A percentile compares a stretch with the other conserved stretches of the same genome.
phyloP scores from a whole-genome alignment of 805 yeast genomes.

The Danielia oregonensis region DNA sequence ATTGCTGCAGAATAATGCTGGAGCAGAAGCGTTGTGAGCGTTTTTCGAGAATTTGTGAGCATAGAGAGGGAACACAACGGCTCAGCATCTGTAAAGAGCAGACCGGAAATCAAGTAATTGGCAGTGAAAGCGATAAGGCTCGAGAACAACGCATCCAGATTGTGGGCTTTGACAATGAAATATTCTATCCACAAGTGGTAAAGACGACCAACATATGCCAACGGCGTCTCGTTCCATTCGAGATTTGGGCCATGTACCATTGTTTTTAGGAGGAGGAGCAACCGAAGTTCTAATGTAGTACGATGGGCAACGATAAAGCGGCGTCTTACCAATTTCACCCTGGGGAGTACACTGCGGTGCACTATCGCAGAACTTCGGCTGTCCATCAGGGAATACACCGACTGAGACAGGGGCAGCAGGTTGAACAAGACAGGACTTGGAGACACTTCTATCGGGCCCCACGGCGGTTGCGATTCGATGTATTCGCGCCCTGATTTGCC shows the following conservation, averaged over 20 bases:
- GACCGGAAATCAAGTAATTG: conserved; percentile 33
- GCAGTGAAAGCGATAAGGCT: conserved; percentile 37
- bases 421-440: not conserved
- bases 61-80: conserved; percentile 7
- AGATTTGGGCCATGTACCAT: conserved; percentile 15
- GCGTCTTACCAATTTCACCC: conserved; percentile 4
- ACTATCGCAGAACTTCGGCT: not conserved
- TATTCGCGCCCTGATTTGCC: conserved; percentile 1
- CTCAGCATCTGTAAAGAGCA: conserved; percentile 14
- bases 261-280: conserved; percentile 3
- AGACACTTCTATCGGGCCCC: not conserved
- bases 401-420: not conserved
- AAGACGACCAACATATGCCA: conserved; percentile 25
- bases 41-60: conserved; percentile 19
- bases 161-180: conserved; percentile 23
- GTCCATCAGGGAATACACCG: not conserved
- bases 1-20: conserved; percentile 35
- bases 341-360: conserved; percentile 5
- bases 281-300: conserved; percentile 2
- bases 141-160: conserved; percentile 28
- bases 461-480: not conserved
- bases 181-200: conserved; percentile 33
- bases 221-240: conserved; percentile 22
- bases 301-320: conserved; percentile 3
- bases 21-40: conserved; percentile 29